Evolutionary conservation across 768 basidiomycete genomes (phyloP).

Genomic region (Butyriboletus loyo): DNA sequence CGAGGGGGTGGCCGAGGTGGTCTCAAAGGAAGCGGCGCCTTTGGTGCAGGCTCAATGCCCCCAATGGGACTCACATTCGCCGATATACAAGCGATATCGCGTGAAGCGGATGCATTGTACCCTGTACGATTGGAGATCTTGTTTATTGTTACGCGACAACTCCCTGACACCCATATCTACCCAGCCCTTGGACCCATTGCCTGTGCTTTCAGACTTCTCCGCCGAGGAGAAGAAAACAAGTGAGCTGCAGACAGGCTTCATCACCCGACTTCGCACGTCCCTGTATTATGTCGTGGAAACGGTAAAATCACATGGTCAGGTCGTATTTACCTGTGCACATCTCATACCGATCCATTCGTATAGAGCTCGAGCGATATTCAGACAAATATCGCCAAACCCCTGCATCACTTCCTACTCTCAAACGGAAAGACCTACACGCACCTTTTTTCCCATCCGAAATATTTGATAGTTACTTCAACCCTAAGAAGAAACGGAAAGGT

Average conservation of each 20-base stretch:
- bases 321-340: not conserved
- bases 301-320: constrained; percentile 58
- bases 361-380: constrained; percentile 78
- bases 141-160: constrained; percentile 13
- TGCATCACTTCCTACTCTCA: constrained; percentile 60
- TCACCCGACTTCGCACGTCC: constrained; percentile 61
- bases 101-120: constrained; percentile 76
- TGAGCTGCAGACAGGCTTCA: constrained; percentile 65
- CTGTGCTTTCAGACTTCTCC: constrained; percentile 64
- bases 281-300: constrained; percentile 74
- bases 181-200: constrained; percentile 63
- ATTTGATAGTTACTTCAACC: constrained; percentile 78
- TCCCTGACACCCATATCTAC: constrained; percentile 16
- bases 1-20: constrained; percentile 61
- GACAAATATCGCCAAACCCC: constrained; percentile 75
- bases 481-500: constrained; percentile 60
- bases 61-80: constrained; percentile 82
- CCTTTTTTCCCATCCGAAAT: constrained; percentile 78
- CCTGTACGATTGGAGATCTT: constrained; percentile 55
- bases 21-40: constrained; percentile 45
- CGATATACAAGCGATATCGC: constrained; percentile 72
- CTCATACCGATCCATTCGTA: constrained; percentile 1
- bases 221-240: constrained; percentile 64
- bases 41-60: constrained; percentile 41
- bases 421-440: constrained; percentile 65